A percentile compares a stretch with the other conserved stretches of the same genome.
phyloP scores from a whole-genome alignment of 805 yeast genomes.

The Candida manassasensis region DNA sequence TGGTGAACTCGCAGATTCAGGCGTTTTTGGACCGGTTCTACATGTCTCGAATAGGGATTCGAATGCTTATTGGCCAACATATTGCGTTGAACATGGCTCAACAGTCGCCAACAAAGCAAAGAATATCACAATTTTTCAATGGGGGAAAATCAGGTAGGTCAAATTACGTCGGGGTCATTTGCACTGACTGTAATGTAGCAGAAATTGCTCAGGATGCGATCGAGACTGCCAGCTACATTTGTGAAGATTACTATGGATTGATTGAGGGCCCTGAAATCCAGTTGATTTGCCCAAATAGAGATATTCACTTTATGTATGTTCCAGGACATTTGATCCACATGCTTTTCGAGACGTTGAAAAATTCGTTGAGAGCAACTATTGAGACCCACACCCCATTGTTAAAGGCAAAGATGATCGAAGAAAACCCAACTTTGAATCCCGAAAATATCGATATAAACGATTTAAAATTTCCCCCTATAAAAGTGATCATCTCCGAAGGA shows the following conservation, averaged over 20 bases:
- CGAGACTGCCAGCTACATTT: constrained; percentile 84
- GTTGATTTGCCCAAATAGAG: constrained; percentile 68
- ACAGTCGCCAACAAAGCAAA: constrained; percentile 35
- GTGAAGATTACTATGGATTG: constrained; percentile 86
- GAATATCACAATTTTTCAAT: constrained; percentile 31
- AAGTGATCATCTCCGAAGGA: constrained; percentile 84
- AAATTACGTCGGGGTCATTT: constrained; percentile 84
- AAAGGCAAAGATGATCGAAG: constrained; percentile 31
- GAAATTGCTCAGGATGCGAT: constrained; percentile 85
- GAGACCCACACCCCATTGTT: constrained; percentile 63
- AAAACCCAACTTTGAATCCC: constrained; percentile 36
- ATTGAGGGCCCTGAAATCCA: constrained; percentile 83
- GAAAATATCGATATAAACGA: constrained; percentile 50
- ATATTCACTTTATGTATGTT: constrained; percentile 78
- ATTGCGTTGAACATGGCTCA: constrained; percentile 75
- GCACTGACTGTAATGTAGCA: constrained; percentile 76
- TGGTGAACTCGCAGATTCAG: constrained; percentile 71
- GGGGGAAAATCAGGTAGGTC: constrained; percentile 27
- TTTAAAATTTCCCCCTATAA: constrained; percentile 74
- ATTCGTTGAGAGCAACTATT: constrained; percentile 83
- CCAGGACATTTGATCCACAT: constrained; percentile 91
- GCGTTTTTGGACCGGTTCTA: constrained; percentile 80
- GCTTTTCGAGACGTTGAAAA: constrained; percentile 83
- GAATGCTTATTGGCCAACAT: constrained; percentile 94
- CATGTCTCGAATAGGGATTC: constrained; percentile 85